Percentiles rank a stretch among this genome's conserved stretches.
Evolutionary conservation across 306 rosid species (phyloP).

Genomic region (Rubus idaeus): DNA sequence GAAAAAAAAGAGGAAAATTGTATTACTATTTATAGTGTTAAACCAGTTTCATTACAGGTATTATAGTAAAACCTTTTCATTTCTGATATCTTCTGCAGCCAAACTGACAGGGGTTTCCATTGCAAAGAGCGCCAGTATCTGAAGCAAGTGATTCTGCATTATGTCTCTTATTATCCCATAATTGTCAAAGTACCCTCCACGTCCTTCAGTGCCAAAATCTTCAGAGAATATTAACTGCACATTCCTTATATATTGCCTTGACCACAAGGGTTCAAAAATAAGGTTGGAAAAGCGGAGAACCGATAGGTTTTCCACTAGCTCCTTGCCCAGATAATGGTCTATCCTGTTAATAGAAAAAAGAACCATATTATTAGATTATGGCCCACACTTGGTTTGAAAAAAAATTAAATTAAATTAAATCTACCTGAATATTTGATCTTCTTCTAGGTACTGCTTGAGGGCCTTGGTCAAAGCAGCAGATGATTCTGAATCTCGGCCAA

Average conservation of each 20-base stretch:
- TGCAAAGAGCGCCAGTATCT: conserved; percentile 89
- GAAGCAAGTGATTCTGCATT: conserved; percentile 96
- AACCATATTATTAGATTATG: conserved; percentile 15
- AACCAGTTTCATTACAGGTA: conserved; percentile 15
- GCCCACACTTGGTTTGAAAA: conserved; percentile 3
- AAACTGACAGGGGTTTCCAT: conserved; percentile 97
- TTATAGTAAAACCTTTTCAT: conserved; percentile 63
- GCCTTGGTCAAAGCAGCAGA: conserved; percentile 86
- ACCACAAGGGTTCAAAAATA: conserved; percentile 89
- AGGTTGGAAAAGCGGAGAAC: conserved; percentile 94
- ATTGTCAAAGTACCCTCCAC: conserved; percentile 94
- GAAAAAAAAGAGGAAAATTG: not conserved
- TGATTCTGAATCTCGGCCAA: conserved; percentile 91
- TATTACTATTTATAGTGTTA: not conserved
- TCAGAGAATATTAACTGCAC: conserved; percentile 88
- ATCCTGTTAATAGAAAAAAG: conserved; percentile 45
- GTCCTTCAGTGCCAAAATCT: conserved; percentile 98
- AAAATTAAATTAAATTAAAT: not conserved
- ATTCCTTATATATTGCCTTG: conserved; percentile 90
- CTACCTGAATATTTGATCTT: conserved; percentile 94
- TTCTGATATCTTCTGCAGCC: conserved; percentile 93
- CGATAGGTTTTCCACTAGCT: conserved; percentile 92
- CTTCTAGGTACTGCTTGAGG: conserved; percentile 72
- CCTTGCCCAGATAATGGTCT: conserved; percentile 92
- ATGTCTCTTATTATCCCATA: conserved; percentile 91